Evolutionary conservation across 2,329 filamentous ascomycete genomes (phyloP).

Genomic region (Coniochaeta sp.): DNA sequence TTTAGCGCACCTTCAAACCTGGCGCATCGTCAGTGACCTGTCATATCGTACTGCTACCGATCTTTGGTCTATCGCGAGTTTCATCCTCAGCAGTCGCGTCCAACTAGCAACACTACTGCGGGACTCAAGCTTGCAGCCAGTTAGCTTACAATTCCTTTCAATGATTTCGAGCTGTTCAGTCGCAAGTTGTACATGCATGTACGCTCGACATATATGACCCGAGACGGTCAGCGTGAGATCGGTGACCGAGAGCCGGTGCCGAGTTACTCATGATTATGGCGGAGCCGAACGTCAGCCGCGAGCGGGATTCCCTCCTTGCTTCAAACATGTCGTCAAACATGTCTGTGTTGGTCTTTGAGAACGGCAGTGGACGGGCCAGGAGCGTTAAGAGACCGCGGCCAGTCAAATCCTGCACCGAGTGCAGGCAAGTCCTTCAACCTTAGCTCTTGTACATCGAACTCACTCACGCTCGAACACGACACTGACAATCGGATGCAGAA

Average conservation of each 20-base stretch:
- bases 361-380: neutral
- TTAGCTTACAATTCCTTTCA: neutral
- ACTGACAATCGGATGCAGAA: conserved; percentile 15
- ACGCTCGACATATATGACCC: neutral
- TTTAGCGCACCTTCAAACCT: neutral
- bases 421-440: conserved; percentile 27
- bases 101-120: neutral
- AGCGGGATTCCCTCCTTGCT: neutral
- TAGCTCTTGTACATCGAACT: neutral
- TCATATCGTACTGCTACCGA: neutral
- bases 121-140: neutral
- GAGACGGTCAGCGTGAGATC: neutral
- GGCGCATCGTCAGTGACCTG: neutral
- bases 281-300: neutral
- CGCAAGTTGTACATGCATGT: neutral
- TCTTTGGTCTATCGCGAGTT: neutral
- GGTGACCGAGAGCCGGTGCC: neutral
- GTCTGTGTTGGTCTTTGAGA: conserved; percentile 3
- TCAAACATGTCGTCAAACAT: conserved; percentile 4
- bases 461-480: neutral
- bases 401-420: conserved; percentile 50
- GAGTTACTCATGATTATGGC: neutral
- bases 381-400: conserved; percentile 47
- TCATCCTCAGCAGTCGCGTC: neutral
- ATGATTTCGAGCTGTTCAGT: neutral